phyloP scores from a whole-genome alignment of 345 rosid species.

The Dimocarpus longan region DNA sequence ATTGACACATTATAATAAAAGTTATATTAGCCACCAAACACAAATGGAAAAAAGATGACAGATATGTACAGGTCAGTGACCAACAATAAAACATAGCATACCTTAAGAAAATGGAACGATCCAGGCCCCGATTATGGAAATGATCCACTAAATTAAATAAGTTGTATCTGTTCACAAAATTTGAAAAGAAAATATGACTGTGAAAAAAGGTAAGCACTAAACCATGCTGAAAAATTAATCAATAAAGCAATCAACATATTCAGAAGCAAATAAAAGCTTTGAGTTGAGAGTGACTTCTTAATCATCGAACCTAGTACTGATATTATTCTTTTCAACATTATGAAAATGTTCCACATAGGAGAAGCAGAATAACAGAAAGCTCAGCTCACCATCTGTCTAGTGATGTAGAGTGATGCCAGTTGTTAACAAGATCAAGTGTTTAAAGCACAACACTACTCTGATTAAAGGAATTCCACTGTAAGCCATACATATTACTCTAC shows the following conservation, averaged over 20 bases:
- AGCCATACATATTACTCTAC: background rate
- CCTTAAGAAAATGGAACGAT: slow-evolving; percentile 86
- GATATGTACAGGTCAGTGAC: background rate
- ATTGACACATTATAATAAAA: slow-evolving; percentile 2
- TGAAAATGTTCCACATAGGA: background rate
- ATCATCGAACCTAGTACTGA: slow-evolving; percentile 1
- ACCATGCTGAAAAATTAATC: background rate
- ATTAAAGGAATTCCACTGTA: background rate
- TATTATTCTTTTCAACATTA: background rate
- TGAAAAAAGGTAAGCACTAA: background rate
- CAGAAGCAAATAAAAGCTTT: slow-evolving; percentile 1
- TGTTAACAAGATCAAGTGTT: background rate
- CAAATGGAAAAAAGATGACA: background rate
- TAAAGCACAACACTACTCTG: background rate
- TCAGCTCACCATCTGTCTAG: background rate
- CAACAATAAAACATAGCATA: slow-evolving; percentile 23
- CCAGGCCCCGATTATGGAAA: slow-evolving; percentile 81
- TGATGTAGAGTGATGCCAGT: background rate
- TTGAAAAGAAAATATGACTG: slow-evolving; percentile 8
- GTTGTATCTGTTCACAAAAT: slow-evolving; percentile 68
- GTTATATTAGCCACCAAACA: background rate
- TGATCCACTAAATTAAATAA: slow-evolving; percentile 72
- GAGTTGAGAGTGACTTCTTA: background rate
- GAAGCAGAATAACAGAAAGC: background rate
- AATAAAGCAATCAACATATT: slow-evolving; percentile 13